Evolutionary conservation across 2,329 filamentous ascomycete species (phyloP), one percentile per base, ranked within the genome.

Genomic region (Bipolaris zeicola): DNA sequence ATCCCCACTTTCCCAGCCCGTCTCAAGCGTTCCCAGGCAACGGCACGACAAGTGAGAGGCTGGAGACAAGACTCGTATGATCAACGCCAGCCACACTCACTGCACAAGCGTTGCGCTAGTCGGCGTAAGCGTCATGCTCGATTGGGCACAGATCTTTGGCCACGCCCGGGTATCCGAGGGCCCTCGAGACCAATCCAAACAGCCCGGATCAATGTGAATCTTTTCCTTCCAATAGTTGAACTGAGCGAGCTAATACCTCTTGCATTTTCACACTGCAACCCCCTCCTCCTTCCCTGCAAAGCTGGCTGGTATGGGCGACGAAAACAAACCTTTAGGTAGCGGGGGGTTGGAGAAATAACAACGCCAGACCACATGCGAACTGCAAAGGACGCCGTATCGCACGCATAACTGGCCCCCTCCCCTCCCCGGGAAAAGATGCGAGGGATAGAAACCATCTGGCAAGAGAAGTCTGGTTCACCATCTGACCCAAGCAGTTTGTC

Each of bases 141-240:
- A 61, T 61, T 33, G 42, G 50, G 61, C 60, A 48, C 34, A 47
- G 45, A 65, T 60, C 62, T 58, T 58, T 62, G 58, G 63, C 54
- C 62, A 60, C 54, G 57, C 55, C 54, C 33, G 39, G 28, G 36
- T 47, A 45, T 22, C 50, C 45, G 34, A 50, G 34, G 31, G 31
- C 38, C 26, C 52, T 57, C 48, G 53, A 52, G 41, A 60, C 54
- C 58, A 55, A 54, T 57, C 47, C 48, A 44, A 58, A 45, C 42
- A 33, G 28, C 20, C 31, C 33, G 10, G 26, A 55, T 38, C 41
- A 50, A 53, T 52, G 28, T 48, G 38, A 41, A 26, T 37, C 51
- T 59, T 59, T 54, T 52, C 49, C 49, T 50, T 50, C 52, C 58
- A 54, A 65, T 63, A 62, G 50, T 60, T 56, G 41, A 26, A 50